Percentiles rank a stretch among this genome's conserved stretches.
Conservation (phyloP, 768 basidiomycete genomes). For the Boletus subcaerulescens region DNA sequence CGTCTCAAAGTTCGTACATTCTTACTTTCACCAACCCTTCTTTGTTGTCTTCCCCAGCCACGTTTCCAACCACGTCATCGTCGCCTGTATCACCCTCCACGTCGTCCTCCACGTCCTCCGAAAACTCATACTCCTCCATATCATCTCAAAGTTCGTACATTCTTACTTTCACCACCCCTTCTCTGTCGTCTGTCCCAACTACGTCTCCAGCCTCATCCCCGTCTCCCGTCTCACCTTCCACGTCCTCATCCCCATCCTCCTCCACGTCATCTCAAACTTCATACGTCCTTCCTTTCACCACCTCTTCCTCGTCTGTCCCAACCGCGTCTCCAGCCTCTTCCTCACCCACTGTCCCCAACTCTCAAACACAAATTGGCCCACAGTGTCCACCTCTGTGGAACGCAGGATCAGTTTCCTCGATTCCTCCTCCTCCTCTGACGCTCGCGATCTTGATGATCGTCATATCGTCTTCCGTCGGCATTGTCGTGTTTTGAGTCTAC, state of each 20-base stretch:
- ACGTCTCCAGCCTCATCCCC: conserved; percentile 2
- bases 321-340: background rate
- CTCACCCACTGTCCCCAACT: conserved; percentile 2
- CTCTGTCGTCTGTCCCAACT: background rate
- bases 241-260: background rate
- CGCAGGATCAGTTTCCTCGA: conserved; percentile 2
- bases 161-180: background rate
- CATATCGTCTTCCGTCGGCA: conserved; percentile 24
- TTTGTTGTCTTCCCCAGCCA: background rate
- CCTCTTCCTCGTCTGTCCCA: background rate
- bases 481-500: conserved; percentile 22
- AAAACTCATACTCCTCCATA: background rate
- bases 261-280: background rate
- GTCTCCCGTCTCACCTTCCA: background rate
- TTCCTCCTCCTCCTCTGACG: conserved; percentile 16
- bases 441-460: conserved; percentile 26
- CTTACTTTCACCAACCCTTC: background rate
- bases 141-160: background rate
- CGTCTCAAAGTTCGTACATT: background rate
- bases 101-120: background rate
- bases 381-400: conserved; percentile 21
- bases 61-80: background rate
- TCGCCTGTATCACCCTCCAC: no score
- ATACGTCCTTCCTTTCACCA: background rate
- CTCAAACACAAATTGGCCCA: conserved; percentile 21